Conservation (phyloP, 768 basidiomycete genomes). For the Mycena rosella region DNA sequence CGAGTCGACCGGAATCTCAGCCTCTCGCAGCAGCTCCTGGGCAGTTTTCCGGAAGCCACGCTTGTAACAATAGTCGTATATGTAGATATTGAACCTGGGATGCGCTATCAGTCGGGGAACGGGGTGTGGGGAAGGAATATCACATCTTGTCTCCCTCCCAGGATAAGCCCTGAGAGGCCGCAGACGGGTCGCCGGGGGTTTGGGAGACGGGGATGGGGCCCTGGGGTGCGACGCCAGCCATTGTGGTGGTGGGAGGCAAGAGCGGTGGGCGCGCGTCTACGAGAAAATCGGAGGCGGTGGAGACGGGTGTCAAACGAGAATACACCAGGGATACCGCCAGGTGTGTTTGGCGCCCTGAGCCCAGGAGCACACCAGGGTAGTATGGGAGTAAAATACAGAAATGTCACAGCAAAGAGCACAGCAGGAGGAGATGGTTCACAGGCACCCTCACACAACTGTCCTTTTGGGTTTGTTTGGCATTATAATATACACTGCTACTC, state of each 20-base stretch:
- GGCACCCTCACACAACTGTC: no score
- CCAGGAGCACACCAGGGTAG: no score
- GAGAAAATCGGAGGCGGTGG: slow-evolving; percentile 34
- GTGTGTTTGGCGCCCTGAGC: not conserved
- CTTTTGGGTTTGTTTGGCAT: slow-evolving; percentile 19
- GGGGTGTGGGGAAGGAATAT: slow-evolving; percentile 24
- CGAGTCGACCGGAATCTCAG: slow-evolving; percentile 72
- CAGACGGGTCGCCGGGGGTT: slow-evolving; percentile 36
- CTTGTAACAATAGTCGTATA: slow-evolving; percentile 87
- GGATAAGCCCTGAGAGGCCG: slow-evolving; percentile 51
- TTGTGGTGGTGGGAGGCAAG: slow-evolving; percentile 34
- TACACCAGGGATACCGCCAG: slow-evolving; percentile 7
- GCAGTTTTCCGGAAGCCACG: slow-evolving; percentile 84
- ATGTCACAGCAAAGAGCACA: not conserved
- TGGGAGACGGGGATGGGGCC: slow-evolving; percentile 17
- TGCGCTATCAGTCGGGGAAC: slow-evolving; percentile 19
- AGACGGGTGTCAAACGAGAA: slow-evolving; percentile 29
- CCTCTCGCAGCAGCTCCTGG: slow-evolving; percentile 72
- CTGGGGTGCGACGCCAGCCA: slow-evolving; percentile 35
- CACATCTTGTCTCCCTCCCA: slow-evolving; percentile 93
- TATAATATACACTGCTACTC: slow-evolving; percentile 25
- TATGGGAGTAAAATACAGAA: not conserved
- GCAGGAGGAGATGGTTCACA: not conserved
- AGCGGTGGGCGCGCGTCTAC: slow-evolving; percentile 18
- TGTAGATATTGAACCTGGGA: slow-evolving; percentile 89